Evolutionary conservation across 257 asterid species (phyloP).

Genomic region (Henckelia pumila): DNA sequence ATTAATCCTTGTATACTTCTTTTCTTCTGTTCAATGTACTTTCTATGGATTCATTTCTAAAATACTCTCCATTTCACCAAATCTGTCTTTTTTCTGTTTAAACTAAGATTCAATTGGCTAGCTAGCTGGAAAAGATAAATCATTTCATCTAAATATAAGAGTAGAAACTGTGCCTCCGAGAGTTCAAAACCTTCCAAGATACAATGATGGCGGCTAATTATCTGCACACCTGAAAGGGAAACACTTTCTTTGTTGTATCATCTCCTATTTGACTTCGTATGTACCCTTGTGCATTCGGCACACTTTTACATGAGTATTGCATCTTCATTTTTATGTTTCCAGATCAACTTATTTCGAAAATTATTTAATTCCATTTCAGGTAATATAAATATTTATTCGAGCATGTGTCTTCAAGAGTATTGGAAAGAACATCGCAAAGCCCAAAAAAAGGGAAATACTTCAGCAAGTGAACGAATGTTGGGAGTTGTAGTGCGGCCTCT

Average conservation of each 20-base stretch:
- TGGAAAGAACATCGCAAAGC: too few species aligned
- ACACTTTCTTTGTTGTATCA: conserved; percentile 26
- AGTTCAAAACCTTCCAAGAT: too few species aligned
- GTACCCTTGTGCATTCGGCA: conserved; percentile 14
- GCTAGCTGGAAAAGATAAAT: not conserved
- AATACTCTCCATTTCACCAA: not conserved
- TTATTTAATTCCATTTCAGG: conserved; percentile 7
- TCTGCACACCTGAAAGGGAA: conserved; percentile 60
- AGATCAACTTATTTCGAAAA: not conserved
- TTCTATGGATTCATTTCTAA: conserved; percentile 12
- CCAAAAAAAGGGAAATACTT: too few species aligned
- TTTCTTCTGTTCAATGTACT: conserved; percentile 14
- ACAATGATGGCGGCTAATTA: conserved; percentile 95
- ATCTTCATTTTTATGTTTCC: not conserved
- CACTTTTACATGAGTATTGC: not conserved
- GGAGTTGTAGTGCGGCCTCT: too few species aligned
- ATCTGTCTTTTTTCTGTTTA: conserved; percentile 3
- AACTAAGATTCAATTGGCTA: not conserved
- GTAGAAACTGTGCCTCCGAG: too few species aligned
- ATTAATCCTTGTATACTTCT: conserved; percentile 24
- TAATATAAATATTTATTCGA: too few species aligned
- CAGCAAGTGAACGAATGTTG: too few species aligned
- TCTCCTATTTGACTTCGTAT: conserved; percentile 26
- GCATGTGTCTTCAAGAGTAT: too few species aligned
- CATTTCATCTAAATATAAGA: not conserved